These are phyloP conservation scores for Hypoxylon sp. DNA, from an alignment of 2,329 filamentous ascomycete genomes.

Conservation along the genomic window DNA sequence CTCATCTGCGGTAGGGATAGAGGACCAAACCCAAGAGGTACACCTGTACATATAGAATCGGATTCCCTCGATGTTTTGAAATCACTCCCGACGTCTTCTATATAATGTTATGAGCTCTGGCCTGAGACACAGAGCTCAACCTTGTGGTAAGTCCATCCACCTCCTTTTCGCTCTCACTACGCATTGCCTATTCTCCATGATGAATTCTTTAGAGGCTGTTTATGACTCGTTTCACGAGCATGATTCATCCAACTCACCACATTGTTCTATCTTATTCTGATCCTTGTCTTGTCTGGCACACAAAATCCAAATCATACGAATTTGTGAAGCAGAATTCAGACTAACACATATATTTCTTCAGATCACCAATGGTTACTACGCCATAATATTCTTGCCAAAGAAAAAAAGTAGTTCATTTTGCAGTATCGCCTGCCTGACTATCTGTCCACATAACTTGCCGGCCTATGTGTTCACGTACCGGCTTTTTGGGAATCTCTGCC, in stretches of 20 bases:
- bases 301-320: neutral
- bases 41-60: slow-evolving; percentile 49
- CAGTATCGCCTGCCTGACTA: neutral
- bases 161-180: neutral
- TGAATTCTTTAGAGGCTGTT: slow-evolving; percentile 57
- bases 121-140: slow-evolving; percentile 12
- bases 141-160: slow-evolving; percentile 40
- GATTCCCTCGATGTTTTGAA: slow-evolving; percentile 33
- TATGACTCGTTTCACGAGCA: slow-evolving; percentile 54
- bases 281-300: slow-evolving; percentile 14
- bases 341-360: slow-evolving; percentile 26
- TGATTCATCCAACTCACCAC: slow-evolving; percentile 53
- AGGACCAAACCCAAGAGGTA: slow-evolving; percentile 11
- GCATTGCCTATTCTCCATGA: slow-evolving; percentile 44
- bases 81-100: neutral
- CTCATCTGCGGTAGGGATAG: slow-evolving; percentile 9
- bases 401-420: slow-evolving; percentile 11
- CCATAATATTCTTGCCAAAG: slow-evolving; percentile 3
- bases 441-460: neutral
- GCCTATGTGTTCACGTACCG: slow-evolving; percentile 6
- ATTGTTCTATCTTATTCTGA: slow-evolving; percentile 55
- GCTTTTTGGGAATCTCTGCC: slow-evolving; percentile 25
- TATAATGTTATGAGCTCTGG: slow-evolving; percentile 5
- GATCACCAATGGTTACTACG: slow-evolving; percentile 15
- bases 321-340: neutral